Base-by-base conservation (phyloP, 1,139 yeast genomes). In the Trichomonascaceae sp. region DNA sequence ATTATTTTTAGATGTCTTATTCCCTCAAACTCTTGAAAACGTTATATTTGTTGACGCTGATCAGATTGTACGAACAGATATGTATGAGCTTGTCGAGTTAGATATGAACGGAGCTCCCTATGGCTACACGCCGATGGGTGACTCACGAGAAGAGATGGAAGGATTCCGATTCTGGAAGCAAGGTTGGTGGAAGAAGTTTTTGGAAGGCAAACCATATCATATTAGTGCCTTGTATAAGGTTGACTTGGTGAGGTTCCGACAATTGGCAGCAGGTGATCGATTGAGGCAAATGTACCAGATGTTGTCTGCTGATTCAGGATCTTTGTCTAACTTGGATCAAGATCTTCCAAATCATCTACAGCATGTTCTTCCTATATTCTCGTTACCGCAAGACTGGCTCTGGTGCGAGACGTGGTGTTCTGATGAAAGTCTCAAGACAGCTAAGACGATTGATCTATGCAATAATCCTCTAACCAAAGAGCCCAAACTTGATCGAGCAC, bases 371-470 rank as follows among this genome's bases (percentile, higher is more conserved):
- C 86, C 85, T 47, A 89, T 89, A 24, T 79, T 74, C 64, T 84
- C 95, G 20, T 73, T 88, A 46, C 87, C 90, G 1, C 86, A 85
- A 62, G 89, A 86, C 49, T 89, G 95, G 95, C 72, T 87, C 43
- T 89, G 96, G 96, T 88, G 96, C 70, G 96, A 88, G 64, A 87
- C 96, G 0, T 89, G 96, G 96, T 87, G 96, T 66, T 75, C 83
- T n/a, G 87, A 82, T 60, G 84, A 78, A 50, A 73, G 80, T 30
- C 70, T 85, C 55, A 65, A 65, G 50, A 71, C 71, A 0, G 96
- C 96, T 1, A 85, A 83, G 65, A 85, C 91, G 20, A 85, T 88
- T 60, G 96, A 88, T 66, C 71, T 88, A 60, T 88, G 96, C 69
- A 86, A 85, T 67, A 87, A 88, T 63, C 96, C 96, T 1, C 68